These are phyloP conservation scores for Dothidotthia symphoricarpi DNA, from an alignment of 2,329 filamentous ascomycete species.

Conservation along the genomic window DNA sequence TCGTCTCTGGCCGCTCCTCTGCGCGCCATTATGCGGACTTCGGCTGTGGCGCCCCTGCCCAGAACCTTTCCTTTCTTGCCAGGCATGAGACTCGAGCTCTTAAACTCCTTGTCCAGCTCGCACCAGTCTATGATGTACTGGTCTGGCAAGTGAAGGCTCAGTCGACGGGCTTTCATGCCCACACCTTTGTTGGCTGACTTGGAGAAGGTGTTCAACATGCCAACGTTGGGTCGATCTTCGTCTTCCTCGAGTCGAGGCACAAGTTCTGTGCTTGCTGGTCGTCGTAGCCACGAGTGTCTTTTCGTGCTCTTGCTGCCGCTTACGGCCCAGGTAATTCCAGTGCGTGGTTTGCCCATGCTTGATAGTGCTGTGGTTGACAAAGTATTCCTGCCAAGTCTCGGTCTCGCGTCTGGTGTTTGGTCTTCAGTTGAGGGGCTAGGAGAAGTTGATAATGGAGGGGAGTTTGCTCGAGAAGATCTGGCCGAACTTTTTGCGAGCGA, in stretches of 20 bases:
- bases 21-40: slow-evolving; percentile 75
- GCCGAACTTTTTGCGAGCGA: slow-evolving; percentile 42
- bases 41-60: slow-evolving; percentile 79
- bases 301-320: slow-evolving; percentile 19
- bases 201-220: slow-evolving; percentile 38
- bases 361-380: slow-evolving; percentile 32
- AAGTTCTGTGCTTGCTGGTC: slow-evolving; percentile 40
- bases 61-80: slow-evolving; percentile 72
- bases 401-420: slow-evolving; percentile 8
- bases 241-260: slow-evolving; percentile 27
- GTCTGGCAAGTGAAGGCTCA: slow-evolving; percentile 72
- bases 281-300: slow-evolving; percentile 25
- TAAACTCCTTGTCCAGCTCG: slow-evolving; percentile 68
- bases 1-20: slow-evolving; percentile 60
- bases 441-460: slow-evolving; percentile 39
- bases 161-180: slow-evolving; percentile 73
- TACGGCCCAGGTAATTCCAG: slow-evolving; percentile 34
- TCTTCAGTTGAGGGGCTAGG: slow-evolving; percentile 26
- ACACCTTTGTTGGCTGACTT: slow-evolving; percentile 63
- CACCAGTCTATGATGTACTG: slow-evolving; percentile 70
- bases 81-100: slow-evolving; percentile 64
- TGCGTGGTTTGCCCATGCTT: slow-evolving; percentile 27
- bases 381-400: slow-evolving; percentile 18
- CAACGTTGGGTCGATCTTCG: slow-evolving; percentile 30
- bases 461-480: slow-evolving; percentile 38